phyloP scores from a whole-genome alignment of 225 moss, liverwort and hornwort genomes.

The Bryoerythrophyllum caledonicum region DNA sequence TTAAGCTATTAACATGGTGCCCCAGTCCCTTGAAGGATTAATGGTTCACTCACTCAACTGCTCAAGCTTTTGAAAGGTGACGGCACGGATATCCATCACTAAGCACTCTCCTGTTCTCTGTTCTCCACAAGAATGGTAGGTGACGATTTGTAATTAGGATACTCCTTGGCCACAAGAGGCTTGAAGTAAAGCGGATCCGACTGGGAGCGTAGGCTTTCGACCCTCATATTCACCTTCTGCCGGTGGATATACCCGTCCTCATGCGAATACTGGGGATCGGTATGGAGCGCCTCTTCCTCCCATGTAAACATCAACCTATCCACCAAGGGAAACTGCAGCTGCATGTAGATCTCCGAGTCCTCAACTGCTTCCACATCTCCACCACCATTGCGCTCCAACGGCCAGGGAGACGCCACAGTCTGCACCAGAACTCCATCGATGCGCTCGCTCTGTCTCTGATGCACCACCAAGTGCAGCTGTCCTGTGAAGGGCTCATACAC shows the following conservation, averaged over 20 bases:
- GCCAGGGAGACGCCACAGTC: background rate
- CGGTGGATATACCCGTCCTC: background rate
- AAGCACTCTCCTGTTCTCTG: background rate
- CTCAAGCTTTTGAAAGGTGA: background rate
- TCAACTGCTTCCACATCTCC: background rate
- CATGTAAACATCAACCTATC: background rate
- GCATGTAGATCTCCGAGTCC: background rate
- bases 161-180: background rate
- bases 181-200: background rate
- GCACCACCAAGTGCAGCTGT: constrained; percentile 1
- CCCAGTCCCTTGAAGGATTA: too few species aligned
- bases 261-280: background rate
- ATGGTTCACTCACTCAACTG: background rate
- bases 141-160: background rate
- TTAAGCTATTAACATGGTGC: too few species aligned
- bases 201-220: background rate
- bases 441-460: background rate
- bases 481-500: background rate
- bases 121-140: background rate
- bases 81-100: background rate
- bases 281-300: background rate
- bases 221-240: background rate
- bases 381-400: background rate
- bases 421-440: background rate
- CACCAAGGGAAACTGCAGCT: background rate